Evolutionary conservation across 345 rosid species (phyloP), one percentile per base, ranked within the genome.

Genomic region (Acer yangbiense): DNA sequence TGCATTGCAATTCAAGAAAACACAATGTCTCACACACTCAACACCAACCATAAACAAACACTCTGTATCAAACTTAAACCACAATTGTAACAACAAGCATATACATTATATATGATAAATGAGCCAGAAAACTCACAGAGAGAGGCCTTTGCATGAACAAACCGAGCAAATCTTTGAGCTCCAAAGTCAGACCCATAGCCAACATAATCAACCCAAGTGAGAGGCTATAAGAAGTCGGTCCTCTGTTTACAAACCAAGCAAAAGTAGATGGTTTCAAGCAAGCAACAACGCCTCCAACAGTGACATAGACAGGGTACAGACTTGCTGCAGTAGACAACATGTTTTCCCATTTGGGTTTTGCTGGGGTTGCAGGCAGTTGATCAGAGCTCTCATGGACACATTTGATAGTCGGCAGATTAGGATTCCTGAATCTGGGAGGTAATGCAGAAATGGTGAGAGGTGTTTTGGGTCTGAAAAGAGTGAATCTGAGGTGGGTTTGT

Each of bases 171-270:
- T 91, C 93, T 83, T 82, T 87, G 61, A 89, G 86, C 82, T 89
- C 88, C 84, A 89, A 81, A 65, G 93, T 91, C 66, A 91, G 84
- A 48, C 93, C 93, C 93, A 91, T 91, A 0, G 93, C 82, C 83
- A 89, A 68, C 95, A 89, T 91, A 54, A 91, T 87, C 20, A 89
- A 64, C 62, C 88, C 92, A 64, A 89, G 91, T 0, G 89, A 74
- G 48, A 89, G 68, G 82, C 89, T 88, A 75, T 87, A 91, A 9
- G 93, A 87, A 73, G 75, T 18, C 2, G 95, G 91, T 3, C 86
- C 88, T 72, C 76, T 71, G 76, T 82, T 58, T 65, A 80, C 89
- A 70, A 91, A 88, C 93, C 92, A 91, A 32, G 82, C 77, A 79
- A 87, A 91, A 76, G 88, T 44, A 27, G 91, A 85, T 2, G 95